phyloP scores from a whole-genome alignment of 2,329 filamentous ascomycete genomes.

The Fusarium coicis region DNA sequence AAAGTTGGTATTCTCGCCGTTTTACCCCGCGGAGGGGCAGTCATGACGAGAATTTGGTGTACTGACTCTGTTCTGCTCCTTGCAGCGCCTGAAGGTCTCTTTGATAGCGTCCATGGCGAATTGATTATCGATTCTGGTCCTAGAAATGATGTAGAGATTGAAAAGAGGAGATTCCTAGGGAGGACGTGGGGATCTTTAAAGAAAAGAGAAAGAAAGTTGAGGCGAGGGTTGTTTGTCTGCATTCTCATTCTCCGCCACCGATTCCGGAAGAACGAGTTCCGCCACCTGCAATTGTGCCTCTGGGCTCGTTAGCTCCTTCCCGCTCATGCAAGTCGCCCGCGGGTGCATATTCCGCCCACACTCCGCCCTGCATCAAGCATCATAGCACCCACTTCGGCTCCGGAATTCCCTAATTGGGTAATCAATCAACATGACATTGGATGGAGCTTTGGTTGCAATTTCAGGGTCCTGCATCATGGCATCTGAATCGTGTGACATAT shows the following conservation, averaged over 20 bases:
- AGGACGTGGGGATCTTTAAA: constrained; percentile 27
- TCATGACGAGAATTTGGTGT: constrained; percentile 9
- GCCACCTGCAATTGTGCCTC: constrained; percentile 35
- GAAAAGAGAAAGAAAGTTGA: background rate
- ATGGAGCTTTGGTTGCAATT: background rate
- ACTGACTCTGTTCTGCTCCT: constrained; percentile 67
- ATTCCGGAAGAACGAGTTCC: constrained; percentile 47
- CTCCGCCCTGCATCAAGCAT: constrained; percentile 40
- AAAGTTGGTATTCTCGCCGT: constrained; percentile 4
- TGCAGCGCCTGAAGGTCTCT: constrained; percentile 69
- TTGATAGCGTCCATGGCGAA: constrained; percentile 66
- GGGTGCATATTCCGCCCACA: constrained; percentile 32
- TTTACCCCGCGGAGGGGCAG: constrained; percentile 47
- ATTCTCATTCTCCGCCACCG: constrained; percentile 39
- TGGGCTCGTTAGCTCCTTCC: constrained; percentile 35
- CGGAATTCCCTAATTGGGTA: constrained; percentile 47
- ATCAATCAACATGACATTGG: constrained; percentile 22
- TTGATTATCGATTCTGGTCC: constrained; percentile 9
- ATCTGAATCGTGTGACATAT: constrained; percentile 3
- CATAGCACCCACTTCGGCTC: constrained; percentile 24
- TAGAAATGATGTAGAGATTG: constrained; percentile 3
- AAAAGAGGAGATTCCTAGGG: background rate
- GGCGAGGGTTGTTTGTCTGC: constrained; percentile 19
- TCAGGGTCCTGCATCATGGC: constrained; percentile 20
- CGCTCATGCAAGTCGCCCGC: constrained; percentile 32